Percentiles rank a stretch among this genome's conserved stretches.
Evolutionary conservation across 768 basidiomycete species (phyloP).

Genomic region (Pisolithus marmoratus): DNA sequence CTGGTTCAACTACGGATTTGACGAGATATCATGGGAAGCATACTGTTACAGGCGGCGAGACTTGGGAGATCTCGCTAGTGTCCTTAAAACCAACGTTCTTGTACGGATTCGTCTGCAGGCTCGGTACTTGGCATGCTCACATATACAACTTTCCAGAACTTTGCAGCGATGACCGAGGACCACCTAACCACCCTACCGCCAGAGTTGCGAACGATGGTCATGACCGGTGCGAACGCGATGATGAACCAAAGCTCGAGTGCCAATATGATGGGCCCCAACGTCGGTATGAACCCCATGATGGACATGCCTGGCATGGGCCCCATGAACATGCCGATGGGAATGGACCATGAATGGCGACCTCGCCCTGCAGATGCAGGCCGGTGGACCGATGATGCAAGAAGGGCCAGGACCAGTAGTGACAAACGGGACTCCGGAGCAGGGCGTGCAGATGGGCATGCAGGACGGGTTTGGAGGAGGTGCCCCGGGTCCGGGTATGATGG

Average conservation of each 20-base stretch:
- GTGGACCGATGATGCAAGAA: constrained; percentile 53
- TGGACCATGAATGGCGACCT: constrained; percentile 67
- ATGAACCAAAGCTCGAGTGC: constrained; percentile 56
- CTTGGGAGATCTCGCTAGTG: constrained; percentile 70
- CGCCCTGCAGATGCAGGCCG: constrained; percentile 46
- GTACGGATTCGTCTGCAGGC: constrained; percentile 38
- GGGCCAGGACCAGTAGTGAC: constrained; percentile 34
- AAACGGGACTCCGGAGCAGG: constrained; percentile 34
- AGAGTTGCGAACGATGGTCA: constrained; percentile 81
- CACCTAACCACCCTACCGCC: constrained; percentile 72
- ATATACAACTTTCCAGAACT: constrained; percentile 45
- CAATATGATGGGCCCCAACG: constrained; percentile 48
- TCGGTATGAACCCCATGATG: constrained; percentile 70
- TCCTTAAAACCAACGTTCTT: constrained; percentile 78
- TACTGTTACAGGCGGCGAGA: constrained; percentile 85
- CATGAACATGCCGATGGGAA: constrained; percentile 47
- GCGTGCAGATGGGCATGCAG: constrained; percentile 36
- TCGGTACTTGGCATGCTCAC: constrained; percentile 4
- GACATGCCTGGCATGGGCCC: constrained; percentile 64
- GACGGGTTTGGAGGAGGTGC: constrained; percentile 35
- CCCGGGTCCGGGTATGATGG: constrained; percentile 54
- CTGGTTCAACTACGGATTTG: constrained; percentile 99
- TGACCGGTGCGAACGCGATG: constrained; percentile 75
- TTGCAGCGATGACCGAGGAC: constrained; percentile 77
- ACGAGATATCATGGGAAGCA: constrained; percentile 92